A percentile compares a stretch with the other conserved stretches of the same genome.
phyloP scores from a whole-genome alignment of 306 rosid species.

The Nissolia schottii region DNA sequence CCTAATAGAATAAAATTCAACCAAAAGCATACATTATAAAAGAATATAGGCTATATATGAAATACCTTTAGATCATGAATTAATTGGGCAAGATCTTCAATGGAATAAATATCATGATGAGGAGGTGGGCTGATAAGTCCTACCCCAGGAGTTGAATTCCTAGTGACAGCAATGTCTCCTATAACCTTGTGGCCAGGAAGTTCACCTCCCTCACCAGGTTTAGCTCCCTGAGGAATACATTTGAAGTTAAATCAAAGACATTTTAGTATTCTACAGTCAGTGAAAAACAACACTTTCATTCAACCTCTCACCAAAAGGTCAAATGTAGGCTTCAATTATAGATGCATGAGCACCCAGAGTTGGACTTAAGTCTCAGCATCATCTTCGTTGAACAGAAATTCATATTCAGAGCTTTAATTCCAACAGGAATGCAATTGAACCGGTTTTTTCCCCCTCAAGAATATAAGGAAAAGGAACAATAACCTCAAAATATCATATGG shows the following conservation, averaged over 20 bases:
- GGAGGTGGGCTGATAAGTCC: slow-evolving; percentile 99
- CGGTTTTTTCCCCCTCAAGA: too few species aligned
- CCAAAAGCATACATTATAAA: neutral
- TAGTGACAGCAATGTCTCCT: slow-evolving; percentile 91
- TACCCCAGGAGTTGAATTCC: slow-evolving; percentile 97
- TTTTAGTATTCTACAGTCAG: neutral
- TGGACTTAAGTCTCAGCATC: too few species aligned
- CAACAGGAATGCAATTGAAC: slow-evolving; percentile 34
- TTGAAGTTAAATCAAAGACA: slow-evolving; percentile 24
- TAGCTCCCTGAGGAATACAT: slow-evolving; percentile 75
- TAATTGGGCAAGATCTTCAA: slow-evolving; percentile 94
- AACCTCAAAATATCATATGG: neutral
- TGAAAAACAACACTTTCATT: slow-evolving; percentile 5
- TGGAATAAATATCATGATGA: slow-evolving; percentile 97
- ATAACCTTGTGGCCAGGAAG: slow-evolving; percentile 99
- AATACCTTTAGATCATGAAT: slow-evolving; percentile 93
- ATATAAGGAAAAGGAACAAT: neutral
- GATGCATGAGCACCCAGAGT: too few species aligned
- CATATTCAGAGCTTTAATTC: slow-evolving; percentile 32
- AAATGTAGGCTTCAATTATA: too few species aligned
- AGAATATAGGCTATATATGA: neutral
- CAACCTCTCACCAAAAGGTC: too few species aligned
- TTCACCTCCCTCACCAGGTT: slow-evolving; percentile 99
- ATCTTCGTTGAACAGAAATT: slow-evolving; percentile 37
- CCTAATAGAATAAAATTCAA: neutral